Evolutionary conservation across 768 basidiomycete genomes (phyloP).

Genomic region (Termitomyces sp.): DNA sequence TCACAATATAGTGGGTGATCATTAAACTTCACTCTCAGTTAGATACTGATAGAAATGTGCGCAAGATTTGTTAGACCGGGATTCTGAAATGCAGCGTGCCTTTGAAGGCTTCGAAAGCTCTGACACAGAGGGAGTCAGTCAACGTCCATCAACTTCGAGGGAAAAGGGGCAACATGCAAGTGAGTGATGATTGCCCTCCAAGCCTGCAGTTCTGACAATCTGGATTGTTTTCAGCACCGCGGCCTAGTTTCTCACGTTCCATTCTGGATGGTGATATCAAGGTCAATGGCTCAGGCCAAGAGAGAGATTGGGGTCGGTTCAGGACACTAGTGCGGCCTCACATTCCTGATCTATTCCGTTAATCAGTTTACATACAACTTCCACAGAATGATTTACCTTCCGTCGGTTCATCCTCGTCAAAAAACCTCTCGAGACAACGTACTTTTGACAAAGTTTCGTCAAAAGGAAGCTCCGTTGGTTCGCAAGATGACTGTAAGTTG

Average conservation of each 20-base stretch:
- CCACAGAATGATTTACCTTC: conserved; percentile 13
- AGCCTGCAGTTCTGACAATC: background rate
- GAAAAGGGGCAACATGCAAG: background rate
- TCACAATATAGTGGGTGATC: conserved; percentile 47
- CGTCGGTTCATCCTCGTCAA: conserved; percentile 14
- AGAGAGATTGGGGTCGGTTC: conserved; percentile 41
- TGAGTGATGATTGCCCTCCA: background rate
- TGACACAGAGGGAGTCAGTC: conserved; percentile 29
- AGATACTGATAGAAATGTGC: conserved; percentile 7
- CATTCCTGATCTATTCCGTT: conserved; percentile 18
- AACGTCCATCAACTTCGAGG: conserved; percentile 5
- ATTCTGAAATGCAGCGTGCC: conserved; percentile 67
- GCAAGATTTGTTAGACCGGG: conserved; percentile 60
- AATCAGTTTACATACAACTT: conserved; percentile 11
- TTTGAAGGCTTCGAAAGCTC: conserved; percentile 52
- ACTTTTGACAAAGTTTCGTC: conserved; percentile 40
- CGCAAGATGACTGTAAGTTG: conserved; percentile 48
- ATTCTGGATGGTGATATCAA: background rate
- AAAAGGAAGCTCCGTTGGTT: conserved; percentile 37
- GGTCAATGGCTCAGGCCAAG: conserved; percentile 22
- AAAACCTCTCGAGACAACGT: conserved; percentile 18
- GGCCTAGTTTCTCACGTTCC: conserved; percentile 6
- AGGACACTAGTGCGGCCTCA: conserved; percentile 11
- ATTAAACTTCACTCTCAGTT: background rate
- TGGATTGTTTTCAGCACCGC: conserved; percentile 12